Base-by-base conservation (phyloP, 1,139 yeast genomes). In the Taphrina flavorubra region DNA sequence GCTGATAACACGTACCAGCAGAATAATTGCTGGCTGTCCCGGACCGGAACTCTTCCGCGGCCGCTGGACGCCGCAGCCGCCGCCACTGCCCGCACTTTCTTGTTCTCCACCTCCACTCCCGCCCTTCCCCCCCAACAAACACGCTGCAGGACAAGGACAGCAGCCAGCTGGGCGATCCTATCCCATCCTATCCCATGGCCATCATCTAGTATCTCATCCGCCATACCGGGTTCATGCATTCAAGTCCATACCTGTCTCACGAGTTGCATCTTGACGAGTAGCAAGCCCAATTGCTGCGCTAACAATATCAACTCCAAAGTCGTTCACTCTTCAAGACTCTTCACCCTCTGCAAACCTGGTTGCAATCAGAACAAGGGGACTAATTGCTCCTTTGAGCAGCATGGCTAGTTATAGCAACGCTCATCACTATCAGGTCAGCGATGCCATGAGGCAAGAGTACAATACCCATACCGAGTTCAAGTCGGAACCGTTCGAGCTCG, bases 51-150 rank as follows among this genome's bases (percentile, higher is more conserved):
- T 25, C 31, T 25, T 25, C 31, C 31, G 14, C 42, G 11, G 47
- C 47, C 47, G 47, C 47, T 13, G 13, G 4, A 14, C 47, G 47
- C 47, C 13, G 6, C 47, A n/a, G n/a, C n/a, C 18, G 18, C 47
- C 47, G 47, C 47, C 47, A 44, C 18, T 44, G 47, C 47, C 47
- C 47, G 47, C 47, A n/a, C 42, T 44, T n/a, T 44, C 47, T 44
- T 44, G 47, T 44, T 44, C 47, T 44, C 47, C 47, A 44, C 47
- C 18, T 44, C 18, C 47, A 44, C 47, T 44, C 18, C 47, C 18
- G 8, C 47, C 31, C 31, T 25, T 25, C 31, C 31, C 47, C 47
- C 47, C 47, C 47, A 44, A 44, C 47, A 44, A 44, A 44, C 47
- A 44, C 18, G 47, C 47, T 13, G 47, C 16, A 14, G n/a, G 47